Evolutionary conservation across 2,329 filamentous ascomycete species (phyloP), one percentile per base, ranked within the genome.

Genomic region (Grosmannia huntii): DNA sequence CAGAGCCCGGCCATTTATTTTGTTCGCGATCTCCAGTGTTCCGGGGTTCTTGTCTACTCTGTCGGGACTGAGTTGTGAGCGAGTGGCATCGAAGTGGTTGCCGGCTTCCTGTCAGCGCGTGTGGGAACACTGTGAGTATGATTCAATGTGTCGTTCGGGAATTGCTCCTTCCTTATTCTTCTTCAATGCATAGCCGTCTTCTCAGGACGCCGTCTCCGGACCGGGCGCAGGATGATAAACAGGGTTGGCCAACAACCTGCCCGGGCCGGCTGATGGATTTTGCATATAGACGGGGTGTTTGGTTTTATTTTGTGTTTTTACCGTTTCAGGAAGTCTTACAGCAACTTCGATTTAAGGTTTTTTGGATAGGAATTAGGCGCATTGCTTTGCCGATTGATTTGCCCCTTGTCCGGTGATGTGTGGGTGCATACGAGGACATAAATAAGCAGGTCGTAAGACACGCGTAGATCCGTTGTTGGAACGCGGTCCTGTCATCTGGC

Each of bases 271-370:
- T 9, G 36, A 50, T 50, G 58, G 54, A 60, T 58, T 38, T 59
- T 60, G 57, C 60, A 62, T 60, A 61, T 59, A 60, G 57, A 62
- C 53, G 28, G 61, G 57, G 49, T 55, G 41, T 55, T 57, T 51
- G 57, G 53, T 58, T 60, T 28, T 49, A 52, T 48, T 28, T 60
- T 44, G 10, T 53, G 27, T 25, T 59, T 59, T 55, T 55, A 28
- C n/a, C n/a, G 11, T 54, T 54, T 36, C 23, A 23, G 11, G 31
- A n/a, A 38, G 51, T 53, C 5, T 33, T 33, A 52, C 23, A 52
- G n/a, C n/a, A 27, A 28, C 25, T 21, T 23, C 31, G 51, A 36
- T 36, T 36, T 36, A 53, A 44, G 41, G 41, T 44, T 11, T 36
- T 21, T 21, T 28, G 25, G 28, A 52, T 33, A 38, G 51, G 51